These are phyloP conservation scores for Colletotrichum eleusines DNA, from an alignment of 2,329 filamentous ascomycete genomes.

Conservation along the genomic window DNA sequence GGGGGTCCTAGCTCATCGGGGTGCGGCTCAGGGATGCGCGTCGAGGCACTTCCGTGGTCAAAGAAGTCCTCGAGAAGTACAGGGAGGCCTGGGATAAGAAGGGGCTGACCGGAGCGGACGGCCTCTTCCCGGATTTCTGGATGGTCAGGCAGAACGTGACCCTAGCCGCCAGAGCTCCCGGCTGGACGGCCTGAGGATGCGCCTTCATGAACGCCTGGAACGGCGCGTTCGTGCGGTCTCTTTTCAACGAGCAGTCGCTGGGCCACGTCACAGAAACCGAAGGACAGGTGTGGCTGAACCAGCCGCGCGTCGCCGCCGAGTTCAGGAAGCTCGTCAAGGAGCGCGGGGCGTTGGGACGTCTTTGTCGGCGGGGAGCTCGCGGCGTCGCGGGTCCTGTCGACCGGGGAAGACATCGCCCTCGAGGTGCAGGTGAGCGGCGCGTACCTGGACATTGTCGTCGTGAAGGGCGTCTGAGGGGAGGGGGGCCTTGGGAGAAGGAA, in stretches of 20 bases:
- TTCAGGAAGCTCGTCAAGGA: slow-evolving; percentile 41
- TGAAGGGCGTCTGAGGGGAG: no score
- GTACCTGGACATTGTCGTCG: no score
- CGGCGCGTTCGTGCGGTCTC: slow-evolving; percentile 8
- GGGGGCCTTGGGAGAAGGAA: no score
- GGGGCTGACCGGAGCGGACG: no score
- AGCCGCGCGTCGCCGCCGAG: slow-evolving; percentile 44
- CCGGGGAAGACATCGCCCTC: neutral
- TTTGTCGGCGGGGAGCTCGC: neutral
- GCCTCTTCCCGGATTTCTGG: no score
- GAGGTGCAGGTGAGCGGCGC: neutral
- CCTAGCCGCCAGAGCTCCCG: no score
- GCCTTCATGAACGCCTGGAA: slow-evolving; percentile 22
- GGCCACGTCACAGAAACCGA: slow-evolving; percentile 47
- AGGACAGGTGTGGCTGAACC: slow-evolving; percentile 44
- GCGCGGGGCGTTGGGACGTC: neutral
- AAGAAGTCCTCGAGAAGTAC: neutral
- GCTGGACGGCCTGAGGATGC: no score
- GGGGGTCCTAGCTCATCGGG: neutral
- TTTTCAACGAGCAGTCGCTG: slow-evolving; percentile 43
- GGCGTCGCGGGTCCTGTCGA: neutral
- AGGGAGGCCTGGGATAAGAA: neutral
- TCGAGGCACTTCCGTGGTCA: neutral
- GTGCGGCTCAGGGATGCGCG: slow-evolving; percentile 40
- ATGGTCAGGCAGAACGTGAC: no score